Evolutionary conservation across 805 yeast species (phyloP), one percentile per base, ranked within the genome.

Genomic region (Saccharomycodes ludwigii): DNA sequence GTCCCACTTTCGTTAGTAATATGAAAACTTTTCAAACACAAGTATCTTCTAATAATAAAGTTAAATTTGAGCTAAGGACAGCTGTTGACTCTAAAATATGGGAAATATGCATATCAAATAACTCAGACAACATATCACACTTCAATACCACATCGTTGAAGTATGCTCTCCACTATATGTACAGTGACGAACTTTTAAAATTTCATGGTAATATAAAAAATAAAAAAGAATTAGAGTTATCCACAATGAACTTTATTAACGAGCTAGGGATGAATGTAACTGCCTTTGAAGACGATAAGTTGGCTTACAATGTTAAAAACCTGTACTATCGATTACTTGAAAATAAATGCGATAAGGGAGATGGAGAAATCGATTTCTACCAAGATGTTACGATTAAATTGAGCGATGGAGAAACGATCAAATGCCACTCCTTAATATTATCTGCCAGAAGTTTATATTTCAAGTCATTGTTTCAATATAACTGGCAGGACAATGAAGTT

Each of bases 371-470:
- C 21, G 13, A 18, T 13, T 13, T 19, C 8, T 20, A 7, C 34
- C 52, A 30, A 2, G 80, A 76, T 44, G 63, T 71, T 3, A 42
- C 43, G 0, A 51, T 82, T 3, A 40, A 40, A 4, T 48, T 77
- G n/a, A 39, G 52, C 2, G 75, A 71, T 41, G 73, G 70, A 1
- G 57, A 51, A n/a, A 21, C 18, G 2, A 20, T 66, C 0, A 34
- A 37, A 4, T 65, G 70, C 5, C 72, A 73, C 44, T 65, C 76
- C 2, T 58, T 61, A 8, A 53, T 83, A 4, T 44, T 85, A n/a
- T 46, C 56, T 4, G 50, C 68, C 0, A 55, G 93, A 36, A 69
- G 76, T 29, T 73, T 71, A 0, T 80, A 65, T 44, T 82, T 85
- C 48, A 75, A 70, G 34, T 63, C 76, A 0, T 40, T 72, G 2